Evolutionary conservation across 176 grass and related monocot genomes (phyloP).

Genomic region (Ensete glaucum): DNA sequence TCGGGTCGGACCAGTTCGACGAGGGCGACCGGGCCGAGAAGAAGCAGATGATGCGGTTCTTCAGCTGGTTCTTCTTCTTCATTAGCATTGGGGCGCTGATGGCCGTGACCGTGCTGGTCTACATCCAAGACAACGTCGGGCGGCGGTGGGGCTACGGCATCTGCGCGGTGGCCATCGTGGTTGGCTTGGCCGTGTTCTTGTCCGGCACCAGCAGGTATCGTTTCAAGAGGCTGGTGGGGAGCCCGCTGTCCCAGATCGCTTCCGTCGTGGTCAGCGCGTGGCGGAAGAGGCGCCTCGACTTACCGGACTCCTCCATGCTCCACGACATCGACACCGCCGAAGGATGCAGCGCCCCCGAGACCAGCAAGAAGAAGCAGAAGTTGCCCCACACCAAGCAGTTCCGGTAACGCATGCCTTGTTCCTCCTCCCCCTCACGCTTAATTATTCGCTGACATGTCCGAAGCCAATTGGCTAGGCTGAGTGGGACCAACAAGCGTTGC

Average conservation of each 20-base stretch:
- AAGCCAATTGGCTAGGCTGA: too few relatives aligned
- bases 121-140: constrained; percentile 23
- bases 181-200: constrained; percentile 32
- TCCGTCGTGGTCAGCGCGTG: constrained; percentile 25
- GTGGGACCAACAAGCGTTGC: too few relatives aligned
- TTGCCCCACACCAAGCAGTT: constrained; percentile 33
- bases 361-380: constrained; percentile 21
- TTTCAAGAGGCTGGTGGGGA: constrained; percentile 48
- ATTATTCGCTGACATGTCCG: too few relatives aligned
- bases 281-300: constrained; percentile 27
- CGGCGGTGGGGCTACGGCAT: constrained; percentile 16
- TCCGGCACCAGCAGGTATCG: constrained; percentile 32
- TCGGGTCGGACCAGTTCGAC: constrained; percentile 28
- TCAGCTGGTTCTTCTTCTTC: constrained; percentile 27
- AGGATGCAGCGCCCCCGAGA: not conserved
- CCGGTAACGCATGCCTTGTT: constrained; percentile 13
- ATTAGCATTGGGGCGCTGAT: constrained; percentile 17
- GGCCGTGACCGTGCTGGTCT: constrained; percentile 20
- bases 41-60: constrained; percentile 24
- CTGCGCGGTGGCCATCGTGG: constrained; percentile 9
- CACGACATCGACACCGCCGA: constrained; percentile 23
- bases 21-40: constrained; percentile 10
- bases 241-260: constrained; percentile 43
- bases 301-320: constrained; percentile 27
- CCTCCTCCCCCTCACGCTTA: too few relatives aligned